These are phyloP conservation scores for Secale cereale DNA, from an alignment of 176 grass and related monocot species.

Conservation along the genomic window DNA sequence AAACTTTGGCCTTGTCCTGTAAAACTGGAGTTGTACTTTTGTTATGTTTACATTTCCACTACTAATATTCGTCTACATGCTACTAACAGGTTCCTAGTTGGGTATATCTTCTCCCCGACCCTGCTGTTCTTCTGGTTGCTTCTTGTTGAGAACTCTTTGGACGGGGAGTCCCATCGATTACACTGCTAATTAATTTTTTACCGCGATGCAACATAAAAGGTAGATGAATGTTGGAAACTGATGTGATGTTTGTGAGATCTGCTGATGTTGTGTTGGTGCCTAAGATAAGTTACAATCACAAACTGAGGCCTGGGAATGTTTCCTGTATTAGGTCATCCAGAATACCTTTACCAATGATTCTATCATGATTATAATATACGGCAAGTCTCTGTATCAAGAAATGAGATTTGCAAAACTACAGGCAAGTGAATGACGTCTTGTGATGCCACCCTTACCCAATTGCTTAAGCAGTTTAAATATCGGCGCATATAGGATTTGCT, in stretches of 20 bases:
- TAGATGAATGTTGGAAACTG: constrained; percentile 2
- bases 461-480: constrained; percentile 34
- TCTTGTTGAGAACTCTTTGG: not conserved
- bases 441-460: constrained; percentile 8
- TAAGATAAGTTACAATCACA: not conserved
- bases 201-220: not conserved
- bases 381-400: not conserved
- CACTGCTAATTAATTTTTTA: not conserved
- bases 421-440: constrained; percentile 14
- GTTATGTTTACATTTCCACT: not conserved
- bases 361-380: not conserved
- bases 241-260: constrained; percentile 2
- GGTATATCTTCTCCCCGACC: not conserved
- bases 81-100: not conserved
- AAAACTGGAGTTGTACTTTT: not conserved
- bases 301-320: not conserved
- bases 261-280: constrained; percentile 3
- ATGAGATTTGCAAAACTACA: constrained; percentile 18
- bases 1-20: not conserved
- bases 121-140: constrained; percentile 10
- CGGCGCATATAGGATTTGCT: not conserved
- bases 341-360: constrained; percentile 12
- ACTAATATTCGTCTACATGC: not conserved
- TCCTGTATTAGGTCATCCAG: not conserved
- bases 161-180: not conserved